Conservation (phyloP, 2,329 filamentous ascomycete genomes). For the Neofusicoccum umdonicola region DNA sequence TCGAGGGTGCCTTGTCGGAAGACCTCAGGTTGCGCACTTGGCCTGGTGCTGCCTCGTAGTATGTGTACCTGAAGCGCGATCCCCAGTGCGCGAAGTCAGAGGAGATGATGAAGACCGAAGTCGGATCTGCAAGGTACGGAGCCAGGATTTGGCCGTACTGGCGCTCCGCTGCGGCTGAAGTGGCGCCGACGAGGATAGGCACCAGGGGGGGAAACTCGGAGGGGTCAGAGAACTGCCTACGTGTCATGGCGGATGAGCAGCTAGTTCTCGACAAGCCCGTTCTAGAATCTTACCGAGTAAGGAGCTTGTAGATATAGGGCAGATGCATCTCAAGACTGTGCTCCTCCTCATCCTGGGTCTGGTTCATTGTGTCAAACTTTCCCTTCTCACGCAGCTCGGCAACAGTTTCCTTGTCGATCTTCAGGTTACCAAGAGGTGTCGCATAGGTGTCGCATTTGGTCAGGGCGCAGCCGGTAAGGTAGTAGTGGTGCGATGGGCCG, state of each 20-base stretch:
- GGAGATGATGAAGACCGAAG: constrained; percentile 81
- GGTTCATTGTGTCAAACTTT: constrained; percentile 65
- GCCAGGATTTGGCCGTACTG: constrained; percentile 68
- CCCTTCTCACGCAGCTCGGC: constrained; percentile 51
- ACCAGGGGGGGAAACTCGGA: constrained; percentile 70
- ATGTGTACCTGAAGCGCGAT: constrained; percentile 74
- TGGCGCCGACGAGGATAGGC: constrained; percentile 82
- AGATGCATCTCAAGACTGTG: constrained; percentile 97
- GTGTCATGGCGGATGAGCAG: constrained; percentile 2
- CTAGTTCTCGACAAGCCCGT: not conserved
- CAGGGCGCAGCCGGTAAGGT: constrained; percentile 73
- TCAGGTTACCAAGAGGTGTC: constrained; percentile 71
- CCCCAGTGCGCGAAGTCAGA: constrained; percentile 99
- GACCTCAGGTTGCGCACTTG: constrained; percentile 30
- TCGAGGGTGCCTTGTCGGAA: constrained; percentile 34
- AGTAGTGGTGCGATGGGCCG: constrained; percentile 87
- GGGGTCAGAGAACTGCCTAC: constrained; percentile 36
- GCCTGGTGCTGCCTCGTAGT: constrained; percentile 61
- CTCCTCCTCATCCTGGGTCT: constrained; percentile 70
- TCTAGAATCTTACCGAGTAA: constrained; percentile 45
- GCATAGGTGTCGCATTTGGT: constrained; percentile 68
- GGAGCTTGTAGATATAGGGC: constrained; percentile 83
- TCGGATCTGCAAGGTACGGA: constrained; percentile 71
- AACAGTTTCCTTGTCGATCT: constrained; percentile 60
- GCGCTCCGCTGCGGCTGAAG: constrained; percentile 64